Evolutionary conservation across 164 flowering plant species (phyloP), one percentile per base, ranked within the genome.

Genomic region (Stephania japonica): DNA sequence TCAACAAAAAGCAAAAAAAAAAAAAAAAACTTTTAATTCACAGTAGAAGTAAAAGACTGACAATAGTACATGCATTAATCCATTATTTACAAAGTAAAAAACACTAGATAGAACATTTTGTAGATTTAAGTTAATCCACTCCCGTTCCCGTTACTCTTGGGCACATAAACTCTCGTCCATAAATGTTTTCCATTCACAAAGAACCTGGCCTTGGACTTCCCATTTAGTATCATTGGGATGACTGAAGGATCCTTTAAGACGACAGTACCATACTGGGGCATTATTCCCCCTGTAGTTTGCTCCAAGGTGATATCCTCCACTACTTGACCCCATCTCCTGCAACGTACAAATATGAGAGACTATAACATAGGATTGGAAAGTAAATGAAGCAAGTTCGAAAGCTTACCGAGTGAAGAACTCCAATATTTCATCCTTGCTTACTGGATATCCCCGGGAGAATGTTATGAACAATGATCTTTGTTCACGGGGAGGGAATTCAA

Each of bases 321-420:
- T 21, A 62, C 65, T 21, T 62, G 65, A 62, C 65, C 65, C 65
- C 65, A 62, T 62, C 27, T 62, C 65, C 65, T 24, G 27, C 26
- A 23, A 3, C 26, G 3, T 7, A 62, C 27, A 62, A 62, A n/a
- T 10, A 62, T 6, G 27, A 24, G 6, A 21, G 16, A 62, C 25
- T n/a, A 62, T 62, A 21, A 62, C 6, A 12, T 1, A 62, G 24
- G 25, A 62, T 62, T 6, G 7, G 13, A 62, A 23, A 62, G 16
- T 7, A 62, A 62, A 62, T 21, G 24, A 5, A 6, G 65, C 16
- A 21, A 21, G 6, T 2, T 62, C 21, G 63, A 16, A 16, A 27
- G 41, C 69, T 66, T 66, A 66, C 69, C 5, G 12, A 26, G 42
- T 66, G 43, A 66, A 66, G 18, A 27, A 66, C 5, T 66, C 69